Evolutionary conservation across 1,284 basidiomycete species (phyloP).

Genomic region (Gyrodon tennesseensis): DNA sequence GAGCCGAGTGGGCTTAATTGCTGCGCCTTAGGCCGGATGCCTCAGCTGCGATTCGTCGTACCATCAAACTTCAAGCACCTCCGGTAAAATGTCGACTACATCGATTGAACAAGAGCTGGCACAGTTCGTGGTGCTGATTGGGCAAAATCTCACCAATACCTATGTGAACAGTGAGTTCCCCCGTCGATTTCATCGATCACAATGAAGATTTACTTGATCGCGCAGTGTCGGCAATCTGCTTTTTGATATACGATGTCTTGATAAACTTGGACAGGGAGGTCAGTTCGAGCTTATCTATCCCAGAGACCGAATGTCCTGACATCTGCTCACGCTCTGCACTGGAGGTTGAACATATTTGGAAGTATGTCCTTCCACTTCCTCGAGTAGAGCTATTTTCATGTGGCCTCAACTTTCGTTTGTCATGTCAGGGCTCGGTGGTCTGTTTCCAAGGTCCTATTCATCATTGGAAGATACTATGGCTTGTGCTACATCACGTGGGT

Average conservation of each 20-base stretch:
- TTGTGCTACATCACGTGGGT: not conserved
- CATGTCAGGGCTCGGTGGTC: not conserved
- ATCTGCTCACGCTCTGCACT: not conserved
- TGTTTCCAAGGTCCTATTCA: not conserved
- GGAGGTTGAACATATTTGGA: slow-evolving; percentile 19
- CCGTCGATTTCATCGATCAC: not conserved
- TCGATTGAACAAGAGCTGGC: slow-evolving; percentile 9
- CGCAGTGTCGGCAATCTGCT: slow-evolving; percentile 10
- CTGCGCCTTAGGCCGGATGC: not conserved
- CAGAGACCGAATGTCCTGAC: not conserved
- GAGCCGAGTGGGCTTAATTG: not conserved
- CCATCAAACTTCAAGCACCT: not conserved
- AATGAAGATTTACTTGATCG: not conserved
- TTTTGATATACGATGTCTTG: slow-evolving; percentile 17
- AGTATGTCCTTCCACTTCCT: not conserved
- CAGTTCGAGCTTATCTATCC: not conserved
- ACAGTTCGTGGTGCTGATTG: slow-evolving; percentile 4
- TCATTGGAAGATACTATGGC: slow-evolving; percentile 4
- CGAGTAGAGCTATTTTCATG: not conserved
- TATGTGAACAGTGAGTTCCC: slow-evolving; percentile 13
- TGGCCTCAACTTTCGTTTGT: not conserved
- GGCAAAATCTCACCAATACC: slow-evolving; percentile 12
- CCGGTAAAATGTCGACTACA: not conserved
- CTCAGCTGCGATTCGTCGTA: not conserved
- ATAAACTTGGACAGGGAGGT: slow-evolving; percentile 21